These are phyloP conservation scores for Coemansia sp. DNA, from an alignment of 192 early-diverging fungal genomes.

Conservation along the genomic window DNA sequence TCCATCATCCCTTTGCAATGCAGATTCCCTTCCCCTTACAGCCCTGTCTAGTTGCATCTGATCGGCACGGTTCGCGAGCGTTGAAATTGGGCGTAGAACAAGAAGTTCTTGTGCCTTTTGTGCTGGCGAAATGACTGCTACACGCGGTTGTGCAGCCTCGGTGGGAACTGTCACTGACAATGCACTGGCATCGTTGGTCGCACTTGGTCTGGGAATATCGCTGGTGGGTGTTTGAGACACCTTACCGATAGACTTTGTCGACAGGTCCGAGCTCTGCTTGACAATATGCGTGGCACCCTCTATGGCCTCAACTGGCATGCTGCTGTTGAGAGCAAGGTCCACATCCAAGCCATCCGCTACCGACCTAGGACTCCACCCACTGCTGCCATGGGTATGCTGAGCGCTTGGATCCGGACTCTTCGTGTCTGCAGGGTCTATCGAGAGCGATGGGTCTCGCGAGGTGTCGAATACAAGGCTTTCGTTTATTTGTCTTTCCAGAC, in stretches of 20 bases:
- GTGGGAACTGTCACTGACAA: not conserved
- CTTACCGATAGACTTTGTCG: not conserved
- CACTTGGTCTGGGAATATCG: not conserved
- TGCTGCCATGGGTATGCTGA: not conserved
- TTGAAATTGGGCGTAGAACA: constrained; percentile 45
- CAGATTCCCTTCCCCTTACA: not conserved
- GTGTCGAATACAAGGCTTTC: constrained; percentile 22
- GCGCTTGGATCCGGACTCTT: not conserved
- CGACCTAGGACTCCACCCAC: not conserved
- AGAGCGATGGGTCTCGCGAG: constrained; percentile 38
- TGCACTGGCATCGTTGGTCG: no score
- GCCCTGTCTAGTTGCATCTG: not conserved
- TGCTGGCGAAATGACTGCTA: constrained; percentile 14
- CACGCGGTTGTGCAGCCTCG: not conserved
- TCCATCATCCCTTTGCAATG: constrained; percentile 3
- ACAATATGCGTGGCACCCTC: not conserved
- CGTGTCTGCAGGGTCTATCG: constrained; percentile 27
- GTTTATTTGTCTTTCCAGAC: constrained; percentile 24
- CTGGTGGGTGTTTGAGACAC: not conserved
- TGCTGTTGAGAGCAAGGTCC: not conserved
- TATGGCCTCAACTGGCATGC: not conserved
- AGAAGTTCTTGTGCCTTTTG: constrained; percentile 33
- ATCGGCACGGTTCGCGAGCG: constrained; percentile 1
- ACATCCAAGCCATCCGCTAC: not conserved
- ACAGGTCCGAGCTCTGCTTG: not conserved